A percentile compares a stretch with the other conserved stretches of the same genome.
These are phyloP conservation scores for Penicillium verrucosum DNA, from an alignment of 2,329 filamentous ascomycete genomes.

Conservation along the genomic window DNA sequence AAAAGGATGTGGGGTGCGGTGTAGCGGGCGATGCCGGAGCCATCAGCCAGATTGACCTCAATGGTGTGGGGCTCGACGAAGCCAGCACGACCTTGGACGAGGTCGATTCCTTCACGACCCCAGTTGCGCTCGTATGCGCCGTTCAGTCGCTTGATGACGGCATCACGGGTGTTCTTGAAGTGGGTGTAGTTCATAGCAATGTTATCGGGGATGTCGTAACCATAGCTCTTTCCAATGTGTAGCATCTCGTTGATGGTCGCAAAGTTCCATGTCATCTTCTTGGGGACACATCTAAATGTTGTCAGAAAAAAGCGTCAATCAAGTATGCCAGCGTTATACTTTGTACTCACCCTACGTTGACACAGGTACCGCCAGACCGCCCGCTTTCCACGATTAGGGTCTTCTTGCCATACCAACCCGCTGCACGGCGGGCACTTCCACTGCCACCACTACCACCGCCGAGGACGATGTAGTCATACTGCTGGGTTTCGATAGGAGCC, in stretches of 20 bases:
- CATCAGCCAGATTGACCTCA: conserved; percentile 45
- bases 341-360: conserved; percentile 52
- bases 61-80: conserved; percentile 47
- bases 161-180: conserved; percentile 50
- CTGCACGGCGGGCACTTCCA: conserved; percentile 49
- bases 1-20: conserved; percentile 49
- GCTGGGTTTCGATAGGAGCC: conserved; percentile 46
- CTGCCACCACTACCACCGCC: conserved; percentile 54
- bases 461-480: conserved; percentile 56
- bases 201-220: conserved; percentile 46
- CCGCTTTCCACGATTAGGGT: conserved; percentile 51
- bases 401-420: conserved; percentile 53
- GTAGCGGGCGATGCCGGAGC: conserved; percentile 38
- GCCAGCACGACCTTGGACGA: conserved; percentile 48
- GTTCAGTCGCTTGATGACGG: conserved; percentile 46
- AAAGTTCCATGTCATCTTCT: conserved; percentile 55
- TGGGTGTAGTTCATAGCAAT: conserved; percentile 44
- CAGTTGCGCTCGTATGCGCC: conserved; percentile 51
- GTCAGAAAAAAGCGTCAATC: background rate
- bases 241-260: conserved; percentile 49
- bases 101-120: conserved; percentile 49
- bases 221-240: conserved; percentile 46
- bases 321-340: background rate
- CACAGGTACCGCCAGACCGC: conserved; percentile 49
- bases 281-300: conserved; percentile 48